Evolutionary conservation across 306 rosid species (phyloP), one percentile per base, ranked within the genome.

Genomic region (Lathyrus tuberosus): DNA sequence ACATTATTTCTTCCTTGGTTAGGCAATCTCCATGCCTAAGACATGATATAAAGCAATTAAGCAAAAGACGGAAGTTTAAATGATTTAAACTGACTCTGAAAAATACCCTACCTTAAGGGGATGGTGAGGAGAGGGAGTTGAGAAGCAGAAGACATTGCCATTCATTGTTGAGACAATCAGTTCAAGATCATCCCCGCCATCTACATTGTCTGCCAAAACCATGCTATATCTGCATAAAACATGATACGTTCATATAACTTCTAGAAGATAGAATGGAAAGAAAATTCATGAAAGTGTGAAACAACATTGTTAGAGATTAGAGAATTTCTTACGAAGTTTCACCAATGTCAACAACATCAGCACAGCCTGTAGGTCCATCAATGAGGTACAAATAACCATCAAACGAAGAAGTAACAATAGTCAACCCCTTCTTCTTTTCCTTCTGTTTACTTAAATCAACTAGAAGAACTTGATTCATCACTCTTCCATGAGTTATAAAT

Each of bases 171-270:
- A 62, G 78, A 95, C 96, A 64, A 95, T 81, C 65, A 95, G 86
- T 86, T 95, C 99, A 72, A 95, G 92, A 82, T 91, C 99, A 77
- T 95, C 99, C 61, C 99, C 99, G 41, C 99, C 99, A 78, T 95
- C 99, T 79, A 95, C 92, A 84, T 91, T 95, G 82, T 95, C 99
- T 18, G 99, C 99, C 72, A 95, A 77, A 70, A 87, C 97, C 99
- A 95, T 91, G 86, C 96, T 95, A 80, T 95, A 95, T 82, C 99
- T 95, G 96, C 44, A 75, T 82, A 17, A 54, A 64, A 79, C 76
- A 71, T 57, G 2, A 65, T 18, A 57, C 22, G n/a, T 42, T 22
- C 53, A 56, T 62, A 33, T 40, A 35, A 75, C 42, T 63, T 66
- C 13, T 31, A 4, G 78, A 76, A 59, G 57, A 53, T n/a, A 17